Evolutionary conservation across 768 basidiomycete species (phyloP).

Genomic region (Pulveroboletus frians): DNA sequence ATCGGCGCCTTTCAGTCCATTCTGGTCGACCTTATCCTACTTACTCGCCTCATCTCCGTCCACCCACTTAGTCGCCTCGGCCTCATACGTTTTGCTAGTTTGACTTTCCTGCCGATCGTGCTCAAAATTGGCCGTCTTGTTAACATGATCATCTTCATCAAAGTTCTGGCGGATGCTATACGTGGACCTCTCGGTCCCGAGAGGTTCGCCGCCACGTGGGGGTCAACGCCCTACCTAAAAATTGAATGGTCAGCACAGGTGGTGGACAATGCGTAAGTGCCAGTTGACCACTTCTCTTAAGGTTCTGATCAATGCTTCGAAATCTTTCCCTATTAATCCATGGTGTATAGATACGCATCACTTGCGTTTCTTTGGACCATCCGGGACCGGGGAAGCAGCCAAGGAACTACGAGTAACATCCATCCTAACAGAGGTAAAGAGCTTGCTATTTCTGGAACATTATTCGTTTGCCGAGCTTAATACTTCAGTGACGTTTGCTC

Average conservation of each 20-base stretch:
- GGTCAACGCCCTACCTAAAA: slow-evolving; percentile 26
- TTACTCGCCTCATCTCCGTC: slow-evolving; percentile 26
- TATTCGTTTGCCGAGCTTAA: background rate
- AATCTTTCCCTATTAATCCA: background rate
- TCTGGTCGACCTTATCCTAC: slow-evolving; percentile 26
- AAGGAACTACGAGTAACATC: slow-evolving; percentile 18
- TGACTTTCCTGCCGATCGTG: slow-evolving; percentile 22
- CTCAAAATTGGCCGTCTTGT: slow-evolving; percentile 27
- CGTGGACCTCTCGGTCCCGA: slow-evolving; percentile 16
- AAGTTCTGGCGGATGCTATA: slow-evolving; percentile 17
- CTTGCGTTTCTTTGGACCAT: slow-evolving; percentile 27
- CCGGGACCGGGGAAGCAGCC: slow-evolving; percentile 7
- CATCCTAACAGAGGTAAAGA: slow-evolving; percentile 7
- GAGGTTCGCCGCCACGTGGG: slow-evolving; percentile 17
- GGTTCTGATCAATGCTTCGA: background rate
- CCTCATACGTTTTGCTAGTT: slow-evolving; percentile 10
- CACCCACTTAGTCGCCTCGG: slow-evolving; percentile 20
- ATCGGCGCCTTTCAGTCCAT: slow-evolving; percentile 28
- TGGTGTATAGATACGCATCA: slow-evolving; percentile 21
- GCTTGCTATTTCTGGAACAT: background rate
- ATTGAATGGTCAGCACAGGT: slow-evolving; percentile 31
- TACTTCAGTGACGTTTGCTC: slow-evolving; percentile 17
- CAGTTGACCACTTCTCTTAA: background rate
- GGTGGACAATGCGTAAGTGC: slow-evolving; percentile 26
- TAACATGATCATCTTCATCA: slow-evolving; percentile 28